Base-by-base conservation (phyloP, 2,329 filamentous ascomycete genomes). In the Ophiostoma sp. region DNA sequence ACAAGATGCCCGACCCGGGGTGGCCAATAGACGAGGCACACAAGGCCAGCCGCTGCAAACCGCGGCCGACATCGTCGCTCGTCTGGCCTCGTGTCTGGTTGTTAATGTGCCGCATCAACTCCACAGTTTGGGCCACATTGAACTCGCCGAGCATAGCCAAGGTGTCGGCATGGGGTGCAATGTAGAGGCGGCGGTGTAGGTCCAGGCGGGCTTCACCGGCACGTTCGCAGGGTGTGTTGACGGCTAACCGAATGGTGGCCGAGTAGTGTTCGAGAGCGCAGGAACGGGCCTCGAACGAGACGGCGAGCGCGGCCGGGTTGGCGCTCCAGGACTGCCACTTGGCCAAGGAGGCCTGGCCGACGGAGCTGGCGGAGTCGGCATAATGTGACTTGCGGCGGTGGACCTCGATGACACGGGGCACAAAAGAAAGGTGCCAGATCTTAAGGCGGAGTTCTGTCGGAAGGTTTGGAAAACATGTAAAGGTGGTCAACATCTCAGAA, bases 401-500 rank as follows among this genome's bases (percentile, higher is more conserved):
- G 31, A 83, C 74, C 75, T 81, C 81, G 45, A 83, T 75, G 33
- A 79, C 78, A 31, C 81, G 80, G 1, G 80, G 79, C 15, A 76
- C 61, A 64, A 82, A 80, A 3, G 81, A 80, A 45, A 77, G 73
- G 25, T 77, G 72, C 81, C 81, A 83, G 69, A 83, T 80, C 68
- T 79, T 77, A 73, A 82, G 76, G 48, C 82, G 80, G 31, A 83
- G 75, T 74, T 83, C 81, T 5, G 80, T 71, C 15, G 82, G 82
- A 1, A 83, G 76, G 7, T 75, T 70, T 12, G 77, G 75, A 59
- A 83, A 83, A 11, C 72, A 64, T 3, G 74, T 75, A 57, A 83
- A 82, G 0, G 74, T 57, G 1, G 74, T 36, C 19, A 48, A 28
- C 3, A 45, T n/a, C 5, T 7, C 3, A 2, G 50, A 3, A 55